These are phyloP conservation scores for Vitis hybrid DNA, from an alignment of 177 flowering plant genomes.

Conservation along the genomic window DNA sequence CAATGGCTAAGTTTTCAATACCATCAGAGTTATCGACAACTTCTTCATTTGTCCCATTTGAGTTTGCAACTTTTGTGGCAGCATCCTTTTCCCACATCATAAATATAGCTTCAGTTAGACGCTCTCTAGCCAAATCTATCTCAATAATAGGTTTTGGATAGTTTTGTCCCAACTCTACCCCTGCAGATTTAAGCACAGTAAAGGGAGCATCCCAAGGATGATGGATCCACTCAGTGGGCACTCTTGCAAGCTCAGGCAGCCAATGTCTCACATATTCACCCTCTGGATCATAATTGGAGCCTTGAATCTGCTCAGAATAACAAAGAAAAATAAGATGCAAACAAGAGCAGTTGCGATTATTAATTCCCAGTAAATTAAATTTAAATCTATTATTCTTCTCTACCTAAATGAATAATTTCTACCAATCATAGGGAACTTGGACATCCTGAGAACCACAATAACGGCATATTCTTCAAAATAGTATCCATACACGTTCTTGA, in stretches of 20 bases:
- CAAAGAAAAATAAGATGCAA: not conserved
- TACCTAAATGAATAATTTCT: not conserved
- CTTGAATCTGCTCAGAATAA: constrained; percentile 59
- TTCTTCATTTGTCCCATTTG: constrained; percentile 55
- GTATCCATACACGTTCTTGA: no score
- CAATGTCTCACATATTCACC: constrained; percentile 93
- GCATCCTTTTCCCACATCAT: constrained; percentile 67
- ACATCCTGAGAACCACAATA: no score
- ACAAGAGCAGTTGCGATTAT: not conserved
- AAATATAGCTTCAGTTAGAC: constrained; percentile 56
- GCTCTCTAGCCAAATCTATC: constrained; percentile 62
- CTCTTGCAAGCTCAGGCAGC: constrained; percentile 91
- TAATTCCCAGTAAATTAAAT: not conserved
- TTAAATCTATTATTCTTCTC: not conserved
- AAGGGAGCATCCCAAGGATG: constrained; percentile 98
- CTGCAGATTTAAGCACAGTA: constrained; percentile 67
- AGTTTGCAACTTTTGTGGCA: constrained; percentile 34
- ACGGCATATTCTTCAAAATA: no score
- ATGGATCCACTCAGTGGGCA: constrained; percentile 96
- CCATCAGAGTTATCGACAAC: constrained; percentile 65
- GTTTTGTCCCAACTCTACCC: constrained; percentile 85
- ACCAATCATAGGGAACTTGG: no score
- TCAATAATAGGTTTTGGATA: constrained; percentile 83
- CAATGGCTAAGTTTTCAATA: constrained; percentile 31
- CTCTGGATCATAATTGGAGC: constrained; percentile 77